phyloP scores from a whole-genome alignment of 805 yeast species.

The Candida parachauliodes region DNA sequence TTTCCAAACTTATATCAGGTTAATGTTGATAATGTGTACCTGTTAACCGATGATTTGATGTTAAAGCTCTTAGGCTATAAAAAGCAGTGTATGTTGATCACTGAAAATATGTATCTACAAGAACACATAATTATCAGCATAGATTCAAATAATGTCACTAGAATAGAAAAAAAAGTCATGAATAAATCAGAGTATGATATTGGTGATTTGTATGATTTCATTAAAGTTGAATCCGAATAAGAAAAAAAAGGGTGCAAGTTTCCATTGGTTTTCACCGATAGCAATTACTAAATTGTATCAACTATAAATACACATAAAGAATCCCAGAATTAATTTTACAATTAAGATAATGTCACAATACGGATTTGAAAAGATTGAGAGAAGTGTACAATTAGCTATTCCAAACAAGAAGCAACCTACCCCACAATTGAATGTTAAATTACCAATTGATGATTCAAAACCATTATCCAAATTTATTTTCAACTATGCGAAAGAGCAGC shows the following conservation, averaged over 20 bases:
- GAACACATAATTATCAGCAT: neutral
- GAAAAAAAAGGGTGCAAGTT: constrained; percentile 2
- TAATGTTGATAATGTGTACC: constrained; percentile 3
- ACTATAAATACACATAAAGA: neutral
- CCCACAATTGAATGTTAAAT: constrained; percentile 14
- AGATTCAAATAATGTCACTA: neutral
- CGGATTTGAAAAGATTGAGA: constrained; percentile 28
- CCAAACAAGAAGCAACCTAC: constrained; percentile 23
- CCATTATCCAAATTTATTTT: constrained; percentile 16
- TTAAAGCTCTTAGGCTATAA: constrained; percentile 1
- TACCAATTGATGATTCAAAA: constrained; percentile 16
- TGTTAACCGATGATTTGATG: neutral
- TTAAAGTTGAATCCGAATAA: neutral
- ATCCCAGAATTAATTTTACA: too few relatives aligned
- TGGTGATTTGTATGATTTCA: neutral
- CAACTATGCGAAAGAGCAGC: constrained; percentile 18
- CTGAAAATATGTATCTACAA: constrained; percentile 1
- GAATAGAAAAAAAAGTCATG: neutral
- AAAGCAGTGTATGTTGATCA: neutral
- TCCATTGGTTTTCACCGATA: neutral
- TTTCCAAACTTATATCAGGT: constrained; percentile 1
- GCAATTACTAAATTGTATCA: neutral
- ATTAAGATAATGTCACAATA: constrained; percentile 25
- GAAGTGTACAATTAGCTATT: constrained; percentile 23
- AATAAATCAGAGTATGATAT: neutral